Percentiles rank a stretch among this genome's conserved stretches.
phyloP scores from a whole-genome alignment of 140 eudicot genomes.

The Anethum foeniculum region DNA sequence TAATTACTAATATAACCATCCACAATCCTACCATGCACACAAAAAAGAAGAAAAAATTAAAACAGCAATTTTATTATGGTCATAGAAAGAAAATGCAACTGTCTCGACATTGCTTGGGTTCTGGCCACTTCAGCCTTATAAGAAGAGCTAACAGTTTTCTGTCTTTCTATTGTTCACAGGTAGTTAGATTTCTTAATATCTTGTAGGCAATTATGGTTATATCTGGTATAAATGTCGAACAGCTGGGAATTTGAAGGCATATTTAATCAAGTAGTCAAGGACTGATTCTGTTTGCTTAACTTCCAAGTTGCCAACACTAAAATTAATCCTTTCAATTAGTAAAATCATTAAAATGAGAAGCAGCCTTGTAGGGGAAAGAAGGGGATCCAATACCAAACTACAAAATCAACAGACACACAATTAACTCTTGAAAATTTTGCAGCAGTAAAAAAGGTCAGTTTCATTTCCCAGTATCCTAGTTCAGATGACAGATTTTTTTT shows the following conservation, averaged over 20 bases:
- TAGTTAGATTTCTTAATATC: not conserved
- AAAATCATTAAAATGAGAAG: not conserved
- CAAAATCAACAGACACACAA: not conserved
- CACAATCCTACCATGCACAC: conserved; percentile 3
- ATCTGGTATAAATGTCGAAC: not conserved
- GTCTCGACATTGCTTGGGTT: not conserved
- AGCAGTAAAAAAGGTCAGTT: conserved; percentile 5
- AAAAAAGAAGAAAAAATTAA: not conserved
- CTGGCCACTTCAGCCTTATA: not conserved
- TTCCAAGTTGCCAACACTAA: not conserved
- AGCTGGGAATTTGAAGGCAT: not conserved
- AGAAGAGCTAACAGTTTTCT: not conserved
- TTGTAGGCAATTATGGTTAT: not conserved
- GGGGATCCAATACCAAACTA: not conserved
- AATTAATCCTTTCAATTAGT: not conserved
- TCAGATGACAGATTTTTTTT: not conserved
- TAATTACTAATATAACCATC: not conserved
- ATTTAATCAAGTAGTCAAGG: not conserved
- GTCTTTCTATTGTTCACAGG: not conserved
- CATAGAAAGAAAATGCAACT: conserved; percentile 1
- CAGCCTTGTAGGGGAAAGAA: not conserved
- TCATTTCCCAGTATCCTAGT: conserved; percentile 4
- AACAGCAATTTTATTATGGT: not conserved
- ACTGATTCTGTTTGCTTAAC: not conserved
- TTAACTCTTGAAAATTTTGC: not conserved